phyloP scores from a whole-genome alignment of 257 asterid genomes.

The Avicennia marina region DNA sequence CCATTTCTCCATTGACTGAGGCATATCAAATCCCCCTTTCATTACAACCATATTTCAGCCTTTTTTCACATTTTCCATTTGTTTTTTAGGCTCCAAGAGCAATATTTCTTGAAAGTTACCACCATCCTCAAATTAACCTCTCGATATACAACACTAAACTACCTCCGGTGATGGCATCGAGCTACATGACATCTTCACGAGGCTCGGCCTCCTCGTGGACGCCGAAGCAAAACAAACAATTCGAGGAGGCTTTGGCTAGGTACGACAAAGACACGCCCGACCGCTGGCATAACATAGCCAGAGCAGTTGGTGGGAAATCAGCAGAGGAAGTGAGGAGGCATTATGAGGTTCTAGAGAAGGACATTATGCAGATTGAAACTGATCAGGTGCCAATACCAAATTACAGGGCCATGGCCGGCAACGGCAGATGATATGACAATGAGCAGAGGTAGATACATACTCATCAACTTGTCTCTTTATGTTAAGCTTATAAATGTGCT shows the following conservation, averaged over 20 bases:
- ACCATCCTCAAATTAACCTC: no score
- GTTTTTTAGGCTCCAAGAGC: not conserved
- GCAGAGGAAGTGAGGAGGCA: constrained; percentile 50
- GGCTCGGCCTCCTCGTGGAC: constrained; percentile 38
- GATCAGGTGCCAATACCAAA: constrained; percentile 53
- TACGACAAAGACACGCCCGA: constrained; percentile 53
- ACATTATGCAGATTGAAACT: constrained; percentile 44
- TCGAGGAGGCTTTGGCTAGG: constrained; percentile 50
- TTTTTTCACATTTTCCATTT: no score
- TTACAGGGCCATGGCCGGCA: constrained; percentile 27
- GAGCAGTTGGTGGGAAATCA: constrained; percentile 41
- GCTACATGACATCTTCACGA: constrained; percentile 40
- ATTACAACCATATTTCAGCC: no score
- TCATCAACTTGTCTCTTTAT: no score
- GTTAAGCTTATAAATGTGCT: no score
- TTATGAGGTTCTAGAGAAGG: constrained; percentile 38
- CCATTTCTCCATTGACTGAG: no score
- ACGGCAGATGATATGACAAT: constrained; percentile 24
- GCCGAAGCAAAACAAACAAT: constrained; percentile 49
- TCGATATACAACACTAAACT: no score
- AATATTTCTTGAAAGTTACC: not conserved
- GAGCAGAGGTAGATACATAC: constrained; percentile 45
- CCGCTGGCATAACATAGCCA: constrained; percentile 50
- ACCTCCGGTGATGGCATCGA: constrained; percentile 62
- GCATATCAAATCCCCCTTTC: no score